phyloP scores from a whole-genome alignment of 2,329 filamentous ascomycete species.

The Ophiostoma sp. region DNA sequence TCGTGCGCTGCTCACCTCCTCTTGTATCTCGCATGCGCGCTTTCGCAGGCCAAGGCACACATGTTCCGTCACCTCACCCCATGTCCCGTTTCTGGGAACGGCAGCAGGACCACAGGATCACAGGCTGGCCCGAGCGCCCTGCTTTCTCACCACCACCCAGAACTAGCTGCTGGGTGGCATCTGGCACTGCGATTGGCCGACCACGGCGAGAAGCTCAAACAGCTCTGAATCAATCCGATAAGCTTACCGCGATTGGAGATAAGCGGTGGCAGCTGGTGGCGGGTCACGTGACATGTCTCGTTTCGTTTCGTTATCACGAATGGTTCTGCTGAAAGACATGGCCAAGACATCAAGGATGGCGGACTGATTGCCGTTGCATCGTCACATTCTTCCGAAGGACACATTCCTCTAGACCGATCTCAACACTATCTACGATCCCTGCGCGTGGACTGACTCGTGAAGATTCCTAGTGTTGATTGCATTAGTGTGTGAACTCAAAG shows the following conservation, averaged over 20 bases:
- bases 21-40: no score
- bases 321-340: background rate
- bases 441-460: no score
- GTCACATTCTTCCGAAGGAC: background rate
- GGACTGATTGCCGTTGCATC: background rate
- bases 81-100: background rate
- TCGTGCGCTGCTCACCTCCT: no score
- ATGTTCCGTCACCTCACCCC: slow-evolving; percentile 7
- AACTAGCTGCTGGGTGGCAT: background rate
- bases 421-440: background rate
- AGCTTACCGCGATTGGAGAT: slow-evolving; percentile 4
- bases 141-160: background rate
- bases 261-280: background rate
- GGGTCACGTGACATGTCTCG: background rate
- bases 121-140: slow-evolving; percentile 4
- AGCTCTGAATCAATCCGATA: background rate
- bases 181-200: slow-evolving; percentile 14
- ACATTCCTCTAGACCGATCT: background rate
- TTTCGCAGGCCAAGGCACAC: background rate
- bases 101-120: background rate
- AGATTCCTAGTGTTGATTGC: background rate
- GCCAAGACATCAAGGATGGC: background rate
- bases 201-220: background rate
- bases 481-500: background rate
- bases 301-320: background rate